Evolutionary conservation across 192 early-diverging fungal species (phyloP), one percentile per base, ranked within the genome.

Genomic region (Borealophlyctis nickersoniae): DNA sequence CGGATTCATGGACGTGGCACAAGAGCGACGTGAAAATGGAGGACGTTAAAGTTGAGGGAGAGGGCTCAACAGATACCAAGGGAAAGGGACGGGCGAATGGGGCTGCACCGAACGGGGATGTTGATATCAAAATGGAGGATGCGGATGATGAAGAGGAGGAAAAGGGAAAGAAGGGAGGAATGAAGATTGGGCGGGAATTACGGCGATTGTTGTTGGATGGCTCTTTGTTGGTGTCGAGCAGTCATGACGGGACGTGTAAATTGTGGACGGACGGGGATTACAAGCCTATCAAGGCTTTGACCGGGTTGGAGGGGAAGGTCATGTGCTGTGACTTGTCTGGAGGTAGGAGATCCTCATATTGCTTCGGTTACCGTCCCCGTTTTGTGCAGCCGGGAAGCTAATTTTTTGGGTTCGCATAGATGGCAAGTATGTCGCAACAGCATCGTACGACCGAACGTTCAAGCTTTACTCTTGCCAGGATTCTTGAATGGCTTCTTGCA

Each of bases 241-340:
- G 89, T 35, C 96, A 92, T 70, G 96, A 99, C 63, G 92, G 94
- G 0, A 85, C 90, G 5, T 82, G 94, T 50, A 99, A 94, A 69
- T 71, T 99, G 4, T 99, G 92, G 91, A 88, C 88, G 27, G 88
- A 87, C 16, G 96, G 94, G 36, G 94, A 98, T 70, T 99, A 87
- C 82, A 93, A 91, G 70, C 82, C 92, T 52, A 75, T 96, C 58
- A 93, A 91, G 65, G 88, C 86, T 35, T 77, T 99, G 53, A 80
- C 87, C 19, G 95, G 94, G 0, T 86, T 96, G 58, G 89, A 92
- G 48, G 89, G 90, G 57, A 95, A 92, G 68, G 91, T 99, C 0
- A 91, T 92, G 81, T 77, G 88, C 50, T 75, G 93, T 14, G 96
- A 98, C 73, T 77, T 97, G 27, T 87, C 88, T 51, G 64, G 50